Base-by-base conservation (phyloP, 1,284 basidiomycete species). In the Leccinum pachyderme region DNA sequence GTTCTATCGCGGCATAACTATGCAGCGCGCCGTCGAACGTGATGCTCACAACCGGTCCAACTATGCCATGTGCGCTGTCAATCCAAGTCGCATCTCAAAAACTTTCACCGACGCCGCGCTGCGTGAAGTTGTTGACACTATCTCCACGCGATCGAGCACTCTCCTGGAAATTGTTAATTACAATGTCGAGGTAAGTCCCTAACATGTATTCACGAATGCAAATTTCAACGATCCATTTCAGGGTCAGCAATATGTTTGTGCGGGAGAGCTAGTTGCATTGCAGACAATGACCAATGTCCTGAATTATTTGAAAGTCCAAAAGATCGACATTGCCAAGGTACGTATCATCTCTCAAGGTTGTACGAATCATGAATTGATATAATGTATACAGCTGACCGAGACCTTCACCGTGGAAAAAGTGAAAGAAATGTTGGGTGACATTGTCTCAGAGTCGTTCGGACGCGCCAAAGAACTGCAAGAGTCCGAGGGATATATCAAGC, bases 1-100 rank as follows among this genome's bases (percentile, higher is more conserved):
- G 44, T 98, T 99, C 83, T 98, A 98, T 75, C 93, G 97, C 74
- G 96, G 96, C 71, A 96, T 99, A 68, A 99, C 96, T 49, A 99
- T 99, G 96, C 95, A 98, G 71, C 92, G 95, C 46, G 95, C 95
- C 22, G 95, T 98, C 57, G 92, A 97, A 73, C 92, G 96, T 47
- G 96, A 98, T 68, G 80, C 88, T 3, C 80, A 91, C 56, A 95
- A 95, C 69, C 86, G 96, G 51, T 95, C 93, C 32, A 94, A 96
- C 73, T 99, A 98, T 68, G 95, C 94, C 18, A 98, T 99, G 97
- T 95, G 95, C 74, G 96, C 96, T 15, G 91, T 98, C 68, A 98
- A 98, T 74, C 97, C 97, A 2, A 90, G 93, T 64, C 89, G 96
- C 58, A 93, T 99, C 61, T 93, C 93, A 41, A 90, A 89, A 72